phyloP scores from a whole-genome alignment of 768 basidiomycete species.

The Zangia roseola region DNA sequence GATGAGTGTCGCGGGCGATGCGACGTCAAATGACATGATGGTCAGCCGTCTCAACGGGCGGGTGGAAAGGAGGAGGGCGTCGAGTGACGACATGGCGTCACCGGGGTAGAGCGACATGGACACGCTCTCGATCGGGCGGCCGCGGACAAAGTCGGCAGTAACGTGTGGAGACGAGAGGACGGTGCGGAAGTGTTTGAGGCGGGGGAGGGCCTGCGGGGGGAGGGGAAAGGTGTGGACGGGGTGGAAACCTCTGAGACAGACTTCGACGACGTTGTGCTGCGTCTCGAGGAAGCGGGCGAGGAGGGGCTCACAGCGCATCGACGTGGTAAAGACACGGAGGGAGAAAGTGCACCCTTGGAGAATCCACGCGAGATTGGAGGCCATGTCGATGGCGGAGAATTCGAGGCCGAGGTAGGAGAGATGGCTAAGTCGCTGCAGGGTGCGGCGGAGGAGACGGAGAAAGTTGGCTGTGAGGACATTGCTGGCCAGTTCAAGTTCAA shows the following conservation, averaged over 20 bases:
- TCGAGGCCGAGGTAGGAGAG: conserved; percentile 51
- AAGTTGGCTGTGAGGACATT: conserved; percentile 45
- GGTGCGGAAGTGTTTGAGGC: conserved; percentile 49
- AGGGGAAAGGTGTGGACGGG: conserved; percentile 36
- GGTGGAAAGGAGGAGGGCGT: conserved; percentile 41
- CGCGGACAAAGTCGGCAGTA: conserved; percentile 44
- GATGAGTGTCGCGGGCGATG: conserved; percentile 44
- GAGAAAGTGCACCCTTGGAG: conserved; percentile 44
- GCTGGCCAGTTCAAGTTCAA: conserved; percentile 44
- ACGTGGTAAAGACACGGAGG: conserved; percentile 51
- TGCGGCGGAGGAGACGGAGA: conserved; percentile 47
- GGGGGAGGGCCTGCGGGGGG: conserved; percentile 42
- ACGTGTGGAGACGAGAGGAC: conserved; percentile 49
- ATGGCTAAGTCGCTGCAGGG: conserved; percentile 38
- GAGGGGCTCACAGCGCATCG: conserved; percentile 49
- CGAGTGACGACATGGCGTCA: conserved; percentile 40
- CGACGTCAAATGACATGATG: conserved; percentile 55
- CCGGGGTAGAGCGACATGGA: conserved; percentile 52
- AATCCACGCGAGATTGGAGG: conserved; percentile 46
- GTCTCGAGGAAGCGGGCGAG: conserved; percentile 52
- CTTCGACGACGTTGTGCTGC: conserved; percentile 47
- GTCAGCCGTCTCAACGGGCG: conserved; percentile 49
- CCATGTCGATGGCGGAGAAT: conserved; percentile 37
- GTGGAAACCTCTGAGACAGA: conserved; percentile 55
- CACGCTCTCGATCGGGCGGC: conserved; percentile 48